Evolutionary conservation across 495 filamentous ascomycete genomes (phyloP).

Genomic region (Cladorrhinum samala): DNA sequence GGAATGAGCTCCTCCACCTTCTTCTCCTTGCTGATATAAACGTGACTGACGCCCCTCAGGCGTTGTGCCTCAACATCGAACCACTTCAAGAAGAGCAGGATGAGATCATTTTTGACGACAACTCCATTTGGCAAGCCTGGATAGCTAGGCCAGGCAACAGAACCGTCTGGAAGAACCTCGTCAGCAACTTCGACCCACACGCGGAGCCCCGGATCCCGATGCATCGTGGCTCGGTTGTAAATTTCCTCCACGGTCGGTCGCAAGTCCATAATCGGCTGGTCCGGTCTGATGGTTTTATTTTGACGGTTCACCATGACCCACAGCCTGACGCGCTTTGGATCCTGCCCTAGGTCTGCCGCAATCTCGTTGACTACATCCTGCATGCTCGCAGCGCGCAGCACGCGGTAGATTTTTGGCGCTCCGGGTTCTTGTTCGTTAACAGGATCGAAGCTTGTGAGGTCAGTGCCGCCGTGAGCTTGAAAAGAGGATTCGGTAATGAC

Average conservation of each 20-base stretch:
- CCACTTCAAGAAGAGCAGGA: constrained; percentile 87
- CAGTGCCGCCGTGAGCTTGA: constrained; percentile 73
- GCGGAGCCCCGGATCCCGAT: constrained; percentile 64
- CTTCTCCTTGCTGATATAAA: constrained; percentile 81
- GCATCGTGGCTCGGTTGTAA: constrained; percentile 51
- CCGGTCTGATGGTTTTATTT: constrained; percentile 91
- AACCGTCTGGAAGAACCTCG: constrained; percentile 55
- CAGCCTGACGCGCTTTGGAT: constrained; percentile 62
- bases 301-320: constrained; percentile 99
- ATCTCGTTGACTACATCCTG: constrained; percentile 63
- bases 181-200: constrained; percentile 79
- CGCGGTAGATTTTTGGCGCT: constrained; percentile 58
- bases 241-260: constrained; percentile 82
- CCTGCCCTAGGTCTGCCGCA: constrained; percentile 59
- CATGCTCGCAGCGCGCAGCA: constrained; percentile 67
- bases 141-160: constrained; percentile 59
- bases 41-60: constrained; percentile 66
- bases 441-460: constrained; percentile 67
- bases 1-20: constrained; percentile 83
- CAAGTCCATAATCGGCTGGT: constrained; percentile 70
- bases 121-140: constrained; percentile 41
- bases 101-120: constrained; percentile 45
- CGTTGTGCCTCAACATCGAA: constrained; percentile 75
- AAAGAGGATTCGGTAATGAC: constrained; percentile 76
- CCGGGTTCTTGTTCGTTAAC: constrained; percentile 48